Evolutionary conservation across 148 eudicot genomes (phyloP).

Genomic region (Gaultheria prostrata): DNA sequence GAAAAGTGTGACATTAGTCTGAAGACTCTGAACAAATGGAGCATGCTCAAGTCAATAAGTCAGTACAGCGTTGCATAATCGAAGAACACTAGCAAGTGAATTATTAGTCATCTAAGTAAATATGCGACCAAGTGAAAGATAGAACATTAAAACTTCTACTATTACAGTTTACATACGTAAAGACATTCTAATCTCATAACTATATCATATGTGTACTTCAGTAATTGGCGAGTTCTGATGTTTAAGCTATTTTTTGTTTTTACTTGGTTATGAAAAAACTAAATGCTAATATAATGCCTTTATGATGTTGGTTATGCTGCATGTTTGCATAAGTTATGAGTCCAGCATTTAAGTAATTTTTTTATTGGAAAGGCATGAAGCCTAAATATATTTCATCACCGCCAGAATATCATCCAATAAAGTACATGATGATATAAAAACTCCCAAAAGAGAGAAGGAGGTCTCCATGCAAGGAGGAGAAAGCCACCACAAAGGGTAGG

Average conservation of each 20-base stretch:
- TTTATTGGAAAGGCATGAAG: not conserved
- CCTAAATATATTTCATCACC: not conserved
- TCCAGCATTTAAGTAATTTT: not conserved
- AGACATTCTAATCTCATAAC: not conserved
- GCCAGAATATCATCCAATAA: not conserved
- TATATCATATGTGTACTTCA: not conserved
- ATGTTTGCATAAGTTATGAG: not conserved
- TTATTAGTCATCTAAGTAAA: not conserved
- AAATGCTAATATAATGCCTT: too few species aligned
- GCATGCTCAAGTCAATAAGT: not conserved
- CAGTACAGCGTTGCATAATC: not conserved
- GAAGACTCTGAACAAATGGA: too few species aligned
- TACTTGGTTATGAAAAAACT: not conserved
- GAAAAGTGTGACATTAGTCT: not conserved
- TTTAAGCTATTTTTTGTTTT: not conserved
- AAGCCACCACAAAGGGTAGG: not conserved
- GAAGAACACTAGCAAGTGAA: not conserved
- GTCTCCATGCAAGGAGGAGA: not conserved
- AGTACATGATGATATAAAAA: too few species aligned
- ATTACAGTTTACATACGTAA: not conserved
- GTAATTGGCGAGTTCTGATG: slow-evolving; percentile 1
- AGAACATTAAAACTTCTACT: not conserved
- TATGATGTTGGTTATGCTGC: not conserved
- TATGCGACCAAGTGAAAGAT: not conserved
- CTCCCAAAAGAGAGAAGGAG: not conserved